Evolutionary conservation across 257 asterid genomes (phyloP).

Genomic region (Oldenlandia corymbosa): DNA sequence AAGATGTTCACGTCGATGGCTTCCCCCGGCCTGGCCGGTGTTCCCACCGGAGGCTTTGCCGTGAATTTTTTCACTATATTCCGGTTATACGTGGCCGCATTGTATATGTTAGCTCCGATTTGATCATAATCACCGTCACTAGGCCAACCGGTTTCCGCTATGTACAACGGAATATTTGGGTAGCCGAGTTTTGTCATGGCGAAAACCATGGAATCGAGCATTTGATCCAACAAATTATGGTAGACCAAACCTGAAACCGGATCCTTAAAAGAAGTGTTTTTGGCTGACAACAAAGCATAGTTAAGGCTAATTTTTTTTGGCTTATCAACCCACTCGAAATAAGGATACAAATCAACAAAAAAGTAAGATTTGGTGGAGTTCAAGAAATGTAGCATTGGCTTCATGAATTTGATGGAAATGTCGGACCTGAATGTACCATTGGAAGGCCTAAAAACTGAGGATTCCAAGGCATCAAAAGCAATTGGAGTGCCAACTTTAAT

Average conservation of each 20-base stretch:
- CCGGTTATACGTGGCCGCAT: conserved; percentile 62
- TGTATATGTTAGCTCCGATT: conserved; percentile 49
- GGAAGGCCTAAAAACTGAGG: conserved; percentile 48
- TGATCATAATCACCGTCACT: conserved; percentile 62
- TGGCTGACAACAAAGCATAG: conserved; percentile 40
- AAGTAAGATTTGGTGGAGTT: conserved; percentile 44
- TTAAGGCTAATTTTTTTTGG: conserved; percentile 39
- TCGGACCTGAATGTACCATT: conserved; percentile 49
- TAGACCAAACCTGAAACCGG: conserved; percentile 47
- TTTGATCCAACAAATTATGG: conserved; percentile 56
- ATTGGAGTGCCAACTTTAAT: conserved; percentile 71
- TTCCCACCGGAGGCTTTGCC: conserved; percentile 38
- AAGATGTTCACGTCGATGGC: conserved; percentile 54
- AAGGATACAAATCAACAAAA: conserved; percentile 58
- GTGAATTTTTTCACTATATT: conserved; percentile 42
- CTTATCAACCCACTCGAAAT: conserved; percentile 48
- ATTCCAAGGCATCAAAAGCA: conserved; percentile 45
- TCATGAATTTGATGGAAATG: conserved; percentile 31
- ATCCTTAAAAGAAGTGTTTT: conserved; percentile 30
- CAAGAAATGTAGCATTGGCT: conserved; percentile 50
- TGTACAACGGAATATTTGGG: conserved; percentile 24
- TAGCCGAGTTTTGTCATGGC: conserved; percentile 65
- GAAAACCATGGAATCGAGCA: conserved; percentile 49
- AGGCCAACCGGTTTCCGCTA: conserved; percentile 87
- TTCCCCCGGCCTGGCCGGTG: conserved; percentile 58